Conservation (phyloP, 148 eudicot genomes). For the Rhododendron mucronatum region DNA sequence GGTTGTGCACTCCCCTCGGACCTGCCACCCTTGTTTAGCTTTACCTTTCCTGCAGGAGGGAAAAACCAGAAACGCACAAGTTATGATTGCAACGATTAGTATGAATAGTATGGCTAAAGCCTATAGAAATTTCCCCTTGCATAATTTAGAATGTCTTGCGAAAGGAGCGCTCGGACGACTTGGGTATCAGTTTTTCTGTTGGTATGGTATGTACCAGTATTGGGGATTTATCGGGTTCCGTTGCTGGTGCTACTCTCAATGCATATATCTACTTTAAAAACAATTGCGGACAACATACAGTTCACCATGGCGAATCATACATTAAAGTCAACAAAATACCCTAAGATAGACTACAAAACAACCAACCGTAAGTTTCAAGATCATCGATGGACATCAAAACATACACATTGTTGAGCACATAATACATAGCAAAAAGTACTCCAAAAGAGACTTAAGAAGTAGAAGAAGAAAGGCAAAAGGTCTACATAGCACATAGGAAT, state of each 20-base stretch:
- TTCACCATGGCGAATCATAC: neutral
- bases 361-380: neutral
- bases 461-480: neutral
- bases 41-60: neutral
- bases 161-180: neutral
- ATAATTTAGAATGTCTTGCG: neutral
- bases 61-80: neutral
- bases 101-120: neutral
- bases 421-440: neutral
- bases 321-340: neutral
- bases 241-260: neutral
- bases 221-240: neutral
- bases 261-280: neutral
- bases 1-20: neutral
- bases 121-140: neutral
- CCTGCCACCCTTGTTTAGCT: neutral
- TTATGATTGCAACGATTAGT: neutral
- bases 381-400: neutral
- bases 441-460: neutral
- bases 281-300: neutral
- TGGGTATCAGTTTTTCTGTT: neutral
- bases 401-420: neutral
- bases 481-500: neutral
- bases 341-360: neutral
- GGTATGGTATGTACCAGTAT: neutral